Percentiles rank a stretch among this genome's conserved stretches.
phyloP scores from a whole-genome alignment of 2,329 filamentous ascomycete species.

The Phialocephala subalpina region DNA sequence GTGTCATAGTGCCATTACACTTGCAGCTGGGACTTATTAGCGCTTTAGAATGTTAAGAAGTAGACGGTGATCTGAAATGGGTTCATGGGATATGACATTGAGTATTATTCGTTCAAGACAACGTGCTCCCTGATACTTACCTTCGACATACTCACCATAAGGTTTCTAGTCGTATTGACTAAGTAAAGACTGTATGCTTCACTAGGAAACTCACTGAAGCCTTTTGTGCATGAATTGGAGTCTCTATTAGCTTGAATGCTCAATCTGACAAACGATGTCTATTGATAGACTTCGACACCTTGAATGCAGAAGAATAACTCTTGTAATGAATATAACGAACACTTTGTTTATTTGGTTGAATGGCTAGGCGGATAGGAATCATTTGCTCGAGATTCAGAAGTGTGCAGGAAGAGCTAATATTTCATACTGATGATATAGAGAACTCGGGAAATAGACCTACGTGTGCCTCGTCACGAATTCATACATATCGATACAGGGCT shows the following conservation, averaged over 20 bases:
- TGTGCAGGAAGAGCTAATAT: not conserved
- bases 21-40: slow-evolving; percentile 11
- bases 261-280: slow-evolving; percentile 18
- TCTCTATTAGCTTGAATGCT: slow-evolving; percentile 34
- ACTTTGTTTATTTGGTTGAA: not conserved
- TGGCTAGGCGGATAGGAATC: not conserved
- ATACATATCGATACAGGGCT: not conserved
- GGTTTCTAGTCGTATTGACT: slow-evolving; percentile 19
- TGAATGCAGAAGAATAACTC: not conserved
- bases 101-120: not conserved
- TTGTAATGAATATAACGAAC: not conserved
- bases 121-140: slow-evolving; percentile 2
- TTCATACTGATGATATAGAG: not conserved
- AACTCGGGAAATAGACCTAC: not conserved
- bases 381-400: not conserved
- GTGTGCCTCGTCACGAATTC: not conserved
- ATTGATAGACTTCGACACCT: not conserved
- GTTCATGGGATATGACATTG: not conserved
- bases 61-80: not conserved
- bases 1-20: slow-evolving; percentile 43
- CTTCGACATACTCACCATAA: slow-evolving; percentile 26
- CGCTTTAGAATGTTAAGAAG: not conserved
- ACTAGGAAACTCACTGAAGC: slow-evolving; percentile 7
- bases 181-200: not conserved
- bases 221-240: slow-evolving; percentile 28